Percentiles rank a stretch among this genome's conserved stretches.
Conservation (phyloP, 2,329 filamentous ascomycete species). For the Fusarium albosuccineum region DNA sequence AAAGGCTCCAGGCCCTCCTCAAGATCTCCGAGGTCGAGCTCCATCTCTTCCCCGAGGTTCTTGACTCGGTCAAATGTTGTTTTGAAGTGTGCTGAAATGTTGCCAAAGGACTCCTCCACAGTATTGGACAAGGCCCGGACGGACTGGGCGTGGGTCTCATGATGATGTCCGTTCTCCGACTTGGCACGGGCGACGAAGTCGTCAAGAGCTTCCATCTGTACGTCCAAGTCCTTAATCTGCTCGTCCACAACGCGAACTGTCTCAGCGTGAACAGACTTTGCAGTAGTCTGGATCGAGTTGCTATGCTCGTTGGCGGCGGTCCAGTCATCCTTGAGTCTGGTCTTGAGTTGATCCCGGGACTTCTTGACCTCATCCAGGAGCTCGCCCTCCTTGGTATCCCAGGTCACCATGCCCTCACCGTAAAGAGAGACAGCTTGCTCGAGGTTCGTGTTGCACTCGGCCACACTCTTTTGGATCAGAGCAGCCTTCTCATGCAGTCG, state of each 20-base stretch:
- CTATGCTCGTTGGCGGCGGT: constrained; percentile 83
- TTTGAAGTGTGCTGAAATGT: constrained; percentile 77
- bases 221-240: constrained; percentile 87
- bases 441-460: constrained; percentile 72
- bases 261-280: constrained; percentile 89
- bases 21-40: constrained; percentile 69
- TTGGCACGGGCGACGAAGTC: constrained; percentile 89
- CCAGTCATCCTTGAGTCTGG: constrained; percentile 89
- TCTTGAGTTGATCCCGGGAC: constrained; percentile 83
- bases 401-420: constrained; percentile 77
- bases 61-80: constrained; percentile 76
- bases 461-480: constrained; percentile 73
- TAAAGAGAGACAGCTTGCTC: constrained; percentile 76
- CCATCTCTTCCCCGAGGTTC: constrained; percentile 76
- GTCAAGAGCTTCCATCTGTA: constrained; percentile 91
- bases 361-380: constrained; percentile 78
- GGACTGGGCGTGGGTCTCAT: constrained; percentile 75
- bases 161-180: constrained; percentile 82
- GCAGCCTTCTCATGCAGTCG: constrained; percentile 75
- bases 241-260: constrained; percentile 91
- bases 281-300: constrained; percentile 84
- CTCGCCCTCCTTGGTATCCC: constrained; percentile 76
- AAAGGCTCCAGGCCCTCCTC: constrained; percentile 73
- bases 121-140: constrained; percentile 75
- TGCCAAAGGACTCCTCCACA: constrained; percentile 79